phyloP scores from a whole-genome alignment of 148 eudicot species.

The Vaccinium myrtillus region DNA sequence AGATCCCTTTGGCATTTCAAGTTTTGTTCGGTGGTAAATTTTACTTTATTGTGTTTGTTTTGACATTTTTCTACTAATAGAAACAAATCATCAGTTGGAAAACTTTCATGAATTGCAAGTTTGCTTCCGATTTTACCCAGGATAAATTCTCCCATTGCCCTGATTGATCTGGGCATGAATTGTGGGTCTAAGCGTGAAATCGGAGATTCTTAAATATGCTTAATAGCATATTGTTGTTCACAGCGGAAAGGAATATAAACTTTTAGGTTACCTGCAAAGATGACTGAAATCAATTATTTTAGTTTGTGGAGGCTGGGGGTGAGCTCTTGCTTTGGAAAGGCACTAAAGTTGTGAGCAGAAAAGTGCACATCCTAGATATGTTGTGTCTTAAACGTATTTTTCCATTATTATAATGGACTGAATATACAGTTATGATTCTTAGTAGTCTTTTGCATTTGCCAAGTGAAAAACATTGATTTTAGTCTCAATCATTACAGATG shows the following conservation, averaged over 20 bases:
- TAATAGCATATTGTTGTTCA: neutral
- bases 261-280: neutral
- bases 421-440: neutral
- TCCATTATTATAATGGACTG: neutral
- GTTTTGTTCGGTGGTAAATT: neutral
- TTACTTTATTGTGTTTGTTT: neutral
- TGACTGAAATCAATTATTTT: neutral
- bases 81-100: neutral
- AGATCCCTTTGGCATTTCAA: neutral
- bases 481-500: neutral
- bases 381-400: neutral
- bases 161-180: neutral
- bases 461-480: neutral
- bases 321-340: neutral
- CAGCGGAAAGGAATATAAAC: neutral
- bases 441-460: neutral
- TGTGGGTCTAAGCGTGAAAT: neutral
- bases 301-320: neutral
- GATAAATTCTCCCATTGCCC: neutral
- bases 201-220: neutral
- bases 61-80: neutral
- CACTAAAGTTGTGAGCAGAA: neutral
- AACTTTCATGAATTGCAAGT: neutral
- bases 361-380: neutral
- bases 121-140: neutral